Conservation (phyloP, 192 early-diverging fungal species). For the Fimicolochytrium jonesii region DNA sequence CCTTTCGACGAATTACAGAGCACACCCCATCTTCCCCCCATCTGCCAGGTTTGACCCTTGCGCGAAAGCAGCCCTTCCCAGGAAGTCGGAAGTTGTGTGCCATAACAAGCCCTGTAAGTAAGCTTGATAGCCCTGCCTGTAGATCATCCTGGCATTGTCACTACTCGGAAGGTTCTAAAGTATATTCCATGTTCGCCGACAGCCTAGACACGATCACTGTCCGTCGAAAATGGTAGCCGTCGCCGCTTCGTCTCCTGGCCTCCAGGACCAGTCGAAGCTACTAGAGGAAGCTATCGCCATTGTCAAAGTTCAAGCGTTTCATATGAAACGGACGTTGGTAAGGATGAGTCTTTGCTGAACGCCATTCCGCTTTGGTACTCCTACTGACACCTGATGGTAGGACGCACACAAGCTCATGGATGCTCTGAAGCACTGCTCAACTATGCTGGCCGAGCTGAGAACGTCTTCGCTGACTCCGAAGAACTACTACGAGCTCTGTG, state of each 20-base stretch:
- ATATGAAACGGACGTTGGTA: conserved; percentile 94
- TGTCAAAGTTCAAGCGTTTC: conserved; percentile 90
- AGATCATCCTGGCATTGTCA: no score
- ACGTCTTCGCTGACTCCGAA: conserved; percentile 94
- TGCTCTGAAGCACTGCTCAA: conserved; percentile 96
- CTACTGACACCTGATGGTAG: conserved; percentile 24
- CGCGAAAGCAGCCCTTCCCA: no score
- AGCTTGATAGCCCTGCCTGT: no score
- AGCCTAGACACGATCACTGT: no score
- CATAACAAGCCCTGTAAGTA: no score
- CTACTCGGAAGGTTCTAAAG: no score
- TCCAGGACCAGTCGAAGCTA: conserved; percentile 77
- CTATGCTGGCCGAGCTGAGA: conserved; percentile 94
- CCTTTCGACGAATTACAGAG: no score
- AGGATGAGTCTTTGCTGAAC: conserved; percentile 2
- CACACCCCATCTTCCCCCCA: no score
- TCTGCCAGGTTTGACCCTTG: no score
- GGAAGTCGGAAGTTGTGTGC: no score
- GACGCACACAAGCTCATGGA: conserved; percentile 92
- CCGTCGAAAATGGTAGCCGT: conserved; percentile 17
- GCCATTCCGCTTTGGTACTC: neutral
- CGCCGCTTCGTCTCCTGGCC: neutral
- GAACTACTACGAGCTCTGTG: conserved; percentile 99
- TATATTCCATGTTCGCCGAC: no score
- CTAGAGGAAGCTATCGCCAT: conserved; percentile 88